Percentiles rank a stretch among this genome's conserved stretches.
Conservation (phyloP, 202 grass and related monocot species). For the Panicum virgatum region DNA sequence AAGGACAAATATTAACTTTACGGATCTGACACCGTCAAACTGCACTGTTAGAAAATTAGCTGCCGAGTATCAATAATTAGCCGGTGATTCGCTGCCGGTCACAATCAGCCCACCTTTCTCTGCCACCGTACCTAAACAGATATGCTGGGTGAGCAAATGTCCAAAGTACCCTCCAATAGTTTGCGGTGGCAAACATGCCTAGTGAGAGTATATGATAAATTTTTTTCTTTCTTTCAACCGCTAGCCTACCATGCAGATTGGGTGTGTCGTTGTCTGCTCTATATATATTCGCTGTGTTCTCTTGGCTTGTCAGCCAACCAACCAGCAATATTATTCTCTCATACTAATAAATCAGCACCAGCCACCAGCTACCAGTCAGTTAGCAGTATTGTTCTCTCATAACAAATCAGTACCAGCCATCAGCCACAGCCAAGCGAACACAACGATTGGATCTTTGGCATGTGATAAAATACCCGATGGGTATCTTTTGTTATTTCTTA, state of each 20-base stretch:
- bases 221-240: too few species aligned
- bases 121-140: slow-evolving; percentile 28
- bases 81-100: slow-evolving; percentile 27
- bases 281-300: too few species aligned
- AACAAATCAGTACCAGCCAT: too few species aligned
- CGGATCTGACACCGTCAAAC: slow-evolving; percentile 21
- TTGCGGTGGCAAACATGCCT: background rate
- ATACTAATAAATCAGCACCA: too few species aligned
- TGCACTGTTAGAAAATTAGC: slow-evolving; percentile 33
- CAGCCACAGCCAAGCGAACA: too few species aligned
- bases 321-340: too few species aligned
- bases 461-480: background rate
- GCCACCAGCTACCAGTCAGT: too few species aligned
- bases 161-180: slow-evolving; percentile 21
- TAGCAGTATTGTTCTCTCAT: too few species aligned
- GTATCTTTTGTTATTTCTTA: background rate
- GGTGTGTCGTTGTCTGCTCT: background rate
- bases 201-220: background rate
- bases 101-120: background rate
- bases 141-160: background rate
- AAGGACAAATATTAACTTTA: slow-evolving; percentile 58
- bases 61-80: slow-evolving; percentile 27
- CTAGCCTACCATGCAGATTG: too few species aligned
- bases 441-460: too few species aligned
- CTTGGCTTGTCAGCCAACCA: too few species aligned